Evolutionary conservation across 2,329 filamentous ascomycete genomes (phyloP), one percentile per base, ranked within the genome.

Genomic region (Aspergillus spinulosporus): DNA sequence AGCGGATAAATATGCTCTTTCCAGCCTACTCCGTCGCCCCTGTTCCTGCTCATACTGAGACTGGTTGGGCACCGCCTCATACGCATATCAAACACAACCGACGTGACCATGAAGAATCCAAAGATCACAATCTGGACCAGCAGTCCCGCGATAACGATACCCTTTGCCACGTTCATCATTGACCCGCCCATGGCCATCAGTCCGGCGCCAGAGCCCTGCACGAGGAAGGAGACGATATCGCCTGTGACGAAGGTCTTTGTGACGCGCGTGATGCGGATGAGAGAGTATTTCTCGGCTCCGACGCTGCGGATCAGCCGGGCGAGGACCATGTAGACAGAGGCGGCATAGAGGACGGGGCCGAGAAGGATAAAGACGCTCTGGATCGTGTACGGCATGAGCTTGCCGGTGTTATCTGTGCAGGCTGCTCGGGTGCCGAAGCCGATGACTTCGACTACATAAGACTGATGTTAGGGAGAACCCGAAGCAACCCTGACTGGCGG

Each of bases 271-370:
- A 74, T 68, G 2, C 72, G 71, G 56, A 80, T 76, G 63, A 79
- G 69, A 3, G 78, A 70, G 6, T 70, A 68, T 6, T 73, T 66
- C 54, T 79, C 78, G 32, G 67, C 75, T 5, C 76, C 65, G 4
- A 76, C 67, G 40, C 73, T 62, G 21, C 71, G 68, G 11, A 81
- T 75, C 37, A 81, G 71, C 6, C 79, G 75, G 32, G 74, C 76
- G 39, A 81, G 74, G n/a, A 73, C 69, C 68, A 80, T 82, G 62
- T 82, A 82, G 59, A 80, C 76, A 0, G 75, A 74, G 12, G 80
- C 80, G 14, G 79, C 79, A 59, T 80, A 76, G 49, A 81, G 75
- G 3, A 76, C 76, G 1, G 79, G 80, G 1, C 76, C 78, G 26
- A 82, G 71, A 3, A 82, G 72, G 46, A 80, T 71, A 61, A 81